Conservation (phyloP, 2,329 filamentous ascomycete species). For the Claviceps humidiphila region DNA sequence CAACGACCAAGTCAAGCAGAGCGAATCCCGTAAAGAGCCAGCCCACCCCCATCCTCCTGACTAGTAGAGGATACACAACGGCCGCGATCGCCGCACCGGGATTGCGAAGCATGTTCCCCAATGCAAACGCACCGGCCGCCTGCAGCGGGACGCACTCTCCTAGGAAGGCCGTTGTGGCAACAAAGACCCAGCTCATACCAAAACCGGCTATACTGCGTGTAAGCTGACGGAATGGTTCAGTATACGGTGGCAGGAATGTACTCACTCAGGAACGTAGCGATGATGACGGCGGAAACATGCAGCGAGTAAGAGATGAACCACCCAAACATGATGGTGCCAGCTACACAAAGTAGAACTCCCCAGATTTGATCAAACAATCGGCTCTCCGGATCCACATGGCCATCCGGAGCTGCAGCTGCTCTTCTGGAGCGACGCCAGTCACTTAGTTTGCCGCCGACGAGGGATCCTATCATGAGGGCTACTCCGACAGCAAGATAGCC, state of each 20-base stretch:
- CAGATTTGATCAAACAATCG: constrained; percentile 26
- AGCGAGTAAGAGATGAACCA: constrained; percentile 21
- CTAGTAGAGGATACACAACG: constrained; percentile 20
- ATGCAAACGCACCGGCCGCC: constrained; percentile 26
- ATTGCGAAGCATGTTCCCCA: constrained; percentile 27
- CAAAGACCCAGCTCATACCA: constrained; percentile 28
- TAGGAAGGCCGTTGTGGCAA: constrained; percentile 27
- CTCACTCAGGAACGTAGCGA: constrained; percentile 18
- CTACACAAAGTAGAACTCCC: constrained; percentile 23
- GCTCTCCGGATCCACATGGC: constrained; percentile 21
- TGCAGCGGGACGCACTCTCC: constrained; percentile 25
- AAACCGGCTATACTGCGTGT: constrained; percentile 14
- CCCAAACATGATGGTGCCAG: constrained; percentile 26
- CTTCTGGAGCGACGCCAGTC: constrained; percentile 19
- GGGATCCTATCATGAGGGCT: constrained; percentile 18
- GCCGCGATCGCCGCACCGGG: constrained; percentile 25
- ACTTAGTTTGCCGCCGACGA: constrained; percentile 23
- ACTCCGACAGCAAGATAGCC: constrained; percentile 20
- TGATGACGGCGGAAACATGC: constrained; percentile 17
- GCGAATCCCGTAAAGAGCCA: constrained; percentile 27
- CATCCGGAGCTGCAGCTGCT: constrained; percentile 6
- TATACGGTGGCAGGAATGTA: not conserved
- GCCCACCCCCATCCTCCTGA: constrained; percentile 21
- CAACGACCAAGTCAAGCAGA: constrained; percentile 16
- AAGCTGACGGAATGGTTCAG: not conserved